Conservation (phyloP, 345 rosid species). For the Hevea brasiliensis region DNA sequence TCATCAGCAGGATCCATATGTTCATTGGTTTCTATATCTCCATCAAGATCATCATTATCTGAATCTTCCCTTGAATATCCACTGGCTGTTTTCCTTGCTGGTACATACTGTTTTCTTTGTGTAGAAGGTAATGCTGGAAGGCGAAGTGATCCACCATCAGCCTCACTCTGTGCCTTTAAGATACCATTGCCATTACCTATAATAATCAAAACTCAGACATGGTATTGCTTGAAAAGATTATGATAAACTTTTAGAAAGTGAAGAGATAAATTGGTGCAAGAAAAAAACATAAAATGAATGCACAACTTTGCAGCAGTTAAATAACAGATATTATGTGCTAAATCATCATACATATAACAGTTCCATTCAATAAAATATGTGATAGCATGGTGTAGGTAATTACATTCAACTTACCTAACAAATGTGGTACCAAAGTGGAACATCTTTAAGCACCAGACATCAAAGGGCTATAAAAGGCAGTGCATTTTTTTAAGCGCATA, state of each 20-base stretch:
- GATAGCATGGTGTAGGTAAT: background rate
- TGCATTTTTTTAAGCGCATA: background rate
- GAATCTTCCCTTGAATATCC: slow-evolving; percentile 95
- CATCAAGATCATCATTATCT: slow-evolving; percentile 87
- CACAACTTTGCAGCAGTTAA: background rate
- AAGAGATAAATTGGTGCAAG: slow-evolving; percentile 4
- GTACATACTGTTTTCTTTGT: slow-evolving; percentile 41
- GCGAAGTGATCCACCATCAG: slow-evolving; percentile 43
- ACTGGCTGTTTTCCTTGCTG: slow-evolving; percentile 70
- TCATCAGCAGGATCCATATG: slow-evolving; percentile 54
- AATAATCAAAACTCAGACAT: slow-evolving; percentile 21
- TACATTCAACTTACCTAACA: background rate
- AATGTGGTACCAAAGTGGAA: background rate
- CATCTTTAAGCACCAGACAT: background rate
- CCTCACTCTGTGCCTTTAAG: slow-evolving; percentile 35
- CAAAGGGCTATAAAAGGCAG: background rate
- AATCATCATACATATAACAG: background rate
- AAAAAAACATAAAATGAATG: slow-evolving; percentile 8
- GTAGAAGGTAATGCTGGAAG: slow-evolving; percentile 36
- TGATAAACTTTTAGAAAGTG: background rate
- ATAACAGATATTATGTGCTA: background rate
- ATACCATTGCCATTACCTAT: slow-evolving; percentile 38
- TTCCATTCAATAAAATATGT: background rate
- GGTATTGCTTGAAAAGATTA: slow-evolving; percentile 10
- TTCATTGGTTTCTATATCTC: slow-evolving; percentile 73